phyloP scores from a whole-genome alignment of 345 rosid genomes.

The Excoecaria agallocha region DNA sequence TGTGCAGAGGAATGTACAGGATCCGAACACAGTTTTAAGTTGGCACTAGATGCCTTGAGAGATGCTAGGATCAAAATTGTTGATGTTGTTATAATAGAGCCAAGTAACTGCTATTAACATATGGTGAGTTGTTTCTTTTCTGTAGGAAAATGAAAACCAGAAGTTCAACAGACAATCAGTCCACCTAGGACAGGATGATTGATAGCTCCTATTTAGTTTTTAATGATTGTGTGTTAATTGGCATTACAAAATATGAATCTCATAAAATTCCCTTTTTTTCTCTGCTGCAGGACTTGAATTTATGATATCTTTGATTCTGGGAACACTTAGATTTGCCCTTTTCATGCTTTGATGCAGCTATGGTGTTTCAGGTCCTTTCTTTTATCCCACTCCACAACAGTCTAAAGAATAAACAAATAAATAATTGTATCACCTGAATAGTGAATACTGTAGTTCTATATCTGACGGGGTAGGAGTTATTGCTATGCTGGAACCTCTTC shows the following conservation, averaged over 20 bases:
- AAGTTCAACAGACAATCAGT: not conserved
- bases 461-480: not conserved
- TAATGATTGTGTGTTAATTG: not conserved
- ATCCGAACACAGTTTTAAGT: slow-evolving; percentile 32
- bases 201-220: slow-evolving; percentile 1
- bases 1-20: slow-evolving; percentile 33
- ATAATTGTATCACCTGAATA: not conserved
- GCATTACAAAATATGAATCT: not conserved
- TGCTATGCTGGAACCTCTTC: not conserved
- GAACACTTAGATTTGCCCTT: not conserved
- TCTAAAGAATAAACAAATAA: too few relatives aligned
- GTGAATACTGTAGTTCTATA: not conserved
- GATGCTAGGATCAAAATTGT: slow-evolving; percentile 32
- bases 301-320: not conserved
- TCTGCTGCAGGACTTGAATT: not conserved
- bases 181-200: not conserved
- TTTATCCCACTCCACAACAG: not conserved
- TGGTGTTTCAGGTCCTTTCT: not conserved
- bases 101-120: not conserved
- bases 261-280: not conserved
- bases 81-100: slow-evolving; percentile 22
- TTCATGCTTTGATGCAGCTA: not conserved
- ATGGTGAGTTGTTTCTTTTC: not conserved
- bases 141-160: not conserved
- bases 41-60: slow-evolving; percentile 25